phyloP scores from a whole-genome alignment of 805 yeast genomes.

The Candida ponderosae region DNA sequence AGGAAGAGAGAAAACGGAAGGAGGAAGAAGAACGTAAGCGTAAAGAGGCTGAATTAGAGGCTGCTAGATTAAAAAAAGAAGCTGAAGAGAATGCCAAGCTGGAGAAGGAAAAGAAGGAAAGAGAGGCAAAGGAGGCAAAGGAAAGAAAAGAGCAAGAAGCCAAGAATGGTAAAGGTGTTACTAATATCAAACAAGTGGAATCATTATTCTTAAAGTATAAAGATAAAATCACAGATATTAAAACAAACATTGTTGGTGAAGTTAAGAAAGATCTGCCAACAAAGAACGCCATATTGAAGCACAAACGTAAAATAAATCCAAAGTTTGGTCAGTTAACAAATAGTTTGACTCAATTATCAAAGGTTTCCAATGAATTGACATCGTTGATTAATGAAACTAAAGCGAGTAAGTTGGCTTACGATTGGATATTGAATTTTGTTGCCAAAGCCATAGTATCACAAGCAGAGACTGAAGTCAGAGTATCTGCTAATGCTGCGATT shows the following conservation, averaged over 20 bases:
- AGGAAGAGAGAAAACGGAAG: constrained; percentile 11
- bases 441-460: constrained; percentile 85
- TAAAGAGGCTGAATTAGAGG: constrained; percentile 13
- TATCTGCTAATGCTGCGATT: constrained; percentile 65
- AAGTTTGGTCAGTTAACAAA: constrained; percentile 88
- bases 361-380: constrained; percentile 43
- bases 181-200: constrained; percentile 31
- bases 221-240: constrained; percentile 48
- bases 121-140: constrained; percentile 11
- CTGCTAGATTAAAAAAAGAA: constrained; percentile 5
- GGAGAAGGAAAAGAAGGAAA: constrained; percentile 15
- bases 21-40: constrained; percentile 18
- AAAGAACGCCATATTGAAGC: constrained; percentile 47
- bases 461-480: constrained; percentile 87
- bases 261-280: constrained; percentile 44
- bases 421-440: constrained; percentile 74
- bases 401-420: constrained; percentile 42
- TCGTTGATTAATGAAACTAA: constrained; percentile 41
- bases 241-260: constrained; percentile 47
- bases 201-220: constrained; percentile 39
- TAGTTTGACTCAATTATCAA: constrained; percentile 49
- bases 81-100: constrained; percentile 9
- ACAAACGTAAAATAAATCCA: constrained; percentile 75
- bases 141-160: constrained; percentile 11
- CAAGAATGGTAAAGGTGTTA: constrained; percentile 22